Conservation (phyloP, 2,329 filamentous ascomycete species). For the Diaporthe citri region DNA sequence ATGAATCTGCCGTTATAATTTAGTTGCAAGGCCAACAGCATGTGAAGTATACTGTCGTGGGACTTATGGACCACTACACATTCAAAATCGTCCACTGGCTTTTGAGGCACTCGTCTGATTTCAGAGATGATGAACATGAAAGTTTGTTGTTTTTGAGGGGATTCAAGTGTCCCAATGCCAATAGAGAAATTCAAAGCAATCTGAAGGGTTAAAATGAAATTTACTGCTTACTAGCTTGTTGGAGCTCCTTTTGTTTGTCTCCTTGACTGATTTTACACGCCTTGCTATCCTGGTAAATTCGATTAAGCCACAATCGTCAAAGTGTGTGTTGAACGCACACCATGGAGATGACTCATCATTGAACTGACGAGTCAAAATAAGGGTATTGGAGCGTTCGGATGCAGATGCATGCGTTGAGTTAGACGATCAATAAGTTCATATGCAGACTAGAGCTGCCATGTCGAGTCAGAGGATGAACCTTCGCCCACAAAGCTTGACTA, state of each 20-base stretch:
- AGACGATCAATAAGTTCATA: not conserved
- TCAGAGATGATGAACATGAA: not conserved
- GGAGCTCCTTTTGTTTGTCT: not conserved
- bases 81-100: not conserved
- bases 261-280: no score
- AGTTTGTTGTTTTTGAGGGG: rapidly evolving
- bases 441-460: not conserved
- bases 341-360: not conserved
- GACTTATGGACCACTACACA: not conserved
- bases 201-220: not conserved
- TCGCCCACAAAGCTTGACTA: not conserved
- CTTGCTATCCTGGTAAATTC: no score
- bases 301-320: not conserved
- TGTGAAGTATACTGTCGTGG: not conserved
- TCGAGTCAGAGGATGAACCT: not conserved
- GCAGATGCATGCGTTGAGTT: not conserved
- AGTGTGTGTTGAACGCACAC: not conserved
- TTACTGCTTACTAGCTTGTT: not conserved
- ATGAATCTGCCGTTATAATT: not conserved
- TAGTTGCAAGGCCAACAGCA: not conserved
- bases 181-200: not conserved
- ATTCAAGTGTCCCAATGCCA: rapidly evolving
- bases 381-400: not conserved
- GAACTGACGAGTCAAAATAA: not conserved
- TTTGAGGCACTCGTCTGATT: no score